Evolutionary conservation across 2,329 filamentous ascomycete genomes (phyloP), one percentile per base, ranked within the genome.

Genomic region (Monosporascus sp.): DNA sequence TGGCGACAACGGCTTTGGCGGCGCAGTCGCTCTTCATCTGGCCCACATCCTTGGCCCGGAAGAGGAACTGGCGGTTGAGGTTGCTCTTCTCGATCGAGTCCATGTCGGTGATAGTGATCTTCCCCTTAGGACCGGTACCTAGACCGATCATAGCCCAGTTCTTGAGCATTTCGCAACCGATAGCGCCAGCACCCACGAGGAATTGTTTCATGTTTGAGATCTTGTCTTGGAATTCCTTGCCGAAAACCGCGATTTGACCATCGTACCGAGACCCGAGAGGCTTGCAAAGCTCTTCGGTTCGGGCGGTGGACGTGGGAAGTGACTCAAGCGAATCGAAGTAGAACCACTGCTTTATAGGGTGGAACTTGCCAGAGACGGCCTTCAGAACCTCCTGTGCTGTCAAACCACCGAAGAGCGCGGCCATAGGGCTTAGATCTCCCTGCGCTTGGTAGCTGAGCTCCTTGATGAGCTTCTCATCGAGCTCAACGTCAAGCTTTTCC

Each of bases 121-220:
- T 88, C 64, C 94, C 94, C 48, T 91, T 83, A 3, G 91, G 90
- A 4, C 94, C 94, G 46, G 89, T 90, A 45, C 88, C 93, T 31
- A 99, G 79, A 61, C 94, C 94, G 70, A 97, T 96, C 92, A 99
- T 95, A 37, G 95, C 93, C 92, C 94, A 99, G 73, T 97, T 97
- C 83, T 99, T 99, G 62, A 99, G 77, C 88, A 97, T 99, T 69
- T 99, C 94, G 67, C 94, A 99, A 46, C 94, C 94, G 70, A 99
- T 99, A 59, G 95, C 94, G 64, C 94, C 94, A 47, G 94, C 91
- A 62, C 94, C 94, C 54, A 99, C 94, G 52, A 99, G 80, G 77
- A 99, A 99, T 65, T 97, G 85, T 66, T 87, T 94, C 57, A 94
- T 74, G 65, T 97, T 96, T 56, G 87, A 83, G 61, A 99, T 82